Evolutionary conservation across 805 yeast species (phyloP).

Genomic region (Lipomyces spencermartinsiae): DNA sequence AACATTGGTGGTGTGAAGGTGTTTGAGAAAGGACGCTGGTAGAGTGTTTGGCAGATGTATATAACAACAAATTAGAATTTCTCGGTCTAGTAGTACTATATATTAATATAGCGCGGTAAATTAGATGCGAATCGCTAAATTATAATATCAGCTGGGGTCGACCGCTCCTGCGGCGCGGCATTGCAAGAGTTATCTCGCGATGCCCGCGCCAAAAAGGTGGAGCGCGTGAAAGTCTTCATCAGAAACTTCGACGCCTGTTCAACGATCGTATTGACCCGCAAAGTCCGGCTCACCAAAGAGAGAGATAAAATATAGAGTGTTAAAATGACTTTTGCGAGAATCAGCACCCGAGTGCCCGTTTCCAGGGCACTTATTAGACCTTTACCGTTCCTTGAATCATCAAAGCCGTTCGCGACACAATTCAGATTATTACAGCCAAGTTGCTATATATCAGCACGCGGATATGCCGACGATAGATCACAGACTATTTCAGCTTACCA

Average conservation of each 20-base stretch:
- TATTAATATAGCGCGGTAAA: neutral
- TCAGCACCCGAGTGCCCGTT: neutral
- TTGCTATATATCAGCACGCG: neutral
- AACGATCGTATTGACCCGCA: neutral
- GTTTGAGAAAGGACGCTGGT: constrained; percentile 25
- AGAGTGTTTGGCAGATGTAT: neutral
- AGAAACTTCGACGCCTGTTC: neutral
- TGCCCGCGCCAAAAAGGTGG: neutral
- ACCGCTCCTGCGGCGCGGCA: no score
- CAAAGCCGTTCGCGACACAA: neutral
- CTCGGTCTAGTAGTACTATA: neutral
- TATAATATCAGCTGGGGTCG: no score
- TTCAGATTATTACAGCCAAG: neutral
- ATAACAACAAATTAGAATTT: neutral
- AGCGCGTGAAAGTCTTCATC: neutral
- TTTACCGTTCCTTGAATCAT: neutral
- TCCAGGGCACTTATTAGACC: neutral
- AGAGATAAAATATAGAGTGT: neutral
- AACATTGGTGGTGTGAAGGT: constrained; percentile 25
- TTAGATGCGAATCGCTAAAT: neutral
- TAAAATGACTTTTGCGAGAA: neutral
- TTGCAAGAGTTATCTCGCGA: neutral
- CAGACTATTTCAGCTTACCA: neutral
- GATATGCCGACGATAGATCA: constrained; percentile 19
- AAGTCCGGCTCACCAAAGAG: neutral